These are phyloP conservation scores for Fusarium bactridioides DNA, from an alignment of 2,329 filamentous ascomycete genomes.

Conservation along the genomic window DNA sequence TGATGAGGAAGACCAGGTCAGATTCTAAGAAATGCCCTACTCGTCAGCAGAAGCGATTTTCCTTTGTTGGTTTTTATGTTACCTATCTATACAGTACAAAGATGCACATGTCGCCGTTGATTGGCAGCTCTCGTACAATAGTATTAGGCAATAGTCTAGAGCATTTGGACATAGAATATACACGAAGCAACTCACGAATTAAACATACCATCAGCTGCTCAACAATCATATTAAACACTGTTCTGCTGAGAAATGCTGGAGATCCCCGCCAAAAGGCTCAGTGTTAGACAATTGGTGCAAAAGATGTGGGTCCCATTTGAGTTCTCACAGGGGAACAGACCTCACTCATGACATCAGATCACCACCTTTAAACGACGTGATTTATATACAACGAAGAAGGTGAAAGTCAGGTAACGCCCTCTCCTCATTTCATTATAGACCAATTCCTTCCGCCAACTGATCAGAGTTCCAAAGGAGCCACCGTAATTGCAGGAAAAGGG, in stretches of 20 bases:
- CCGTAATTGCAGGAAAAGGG: neutral
- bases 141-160: neutral
- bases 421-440: neutral
- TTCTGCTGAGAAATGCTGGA: neutral
- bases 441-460: neutral
- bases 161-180: constrained; percentile 4
- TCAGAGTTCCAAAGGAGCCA: no score
- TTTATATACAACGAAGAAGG: neutral
- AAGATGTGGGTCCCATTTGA: constrained; percentile 23
- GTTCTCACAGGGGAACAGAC: constrained; percentile 8
- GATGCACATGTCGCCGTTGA: neutral
- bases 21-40: constrained; percentile 28
- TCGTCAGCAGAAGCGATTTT: neutral
- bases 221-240: neutral
- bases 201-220: neutral
- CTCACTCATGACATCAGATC: constrained; percentile 38
- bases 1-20: constrained; percentile 44
- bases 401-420: neutral
- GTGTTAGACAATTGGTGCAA: constrained; percentile 33
- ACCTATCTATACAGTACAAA: neutral
- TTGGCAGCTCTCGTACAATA: neutral
- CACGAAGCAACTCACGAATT: constrained; percentile 10
- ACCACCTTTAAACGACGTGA: constrained; percentile 1
- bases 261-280: neutral
- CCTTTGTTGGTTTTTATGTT: neutral